These are phyloP conservation scores for Podospora anserina DNA, from an alignment of 495 filamentous ascomycete genomes.

Conservation along the genomic window DNA sequence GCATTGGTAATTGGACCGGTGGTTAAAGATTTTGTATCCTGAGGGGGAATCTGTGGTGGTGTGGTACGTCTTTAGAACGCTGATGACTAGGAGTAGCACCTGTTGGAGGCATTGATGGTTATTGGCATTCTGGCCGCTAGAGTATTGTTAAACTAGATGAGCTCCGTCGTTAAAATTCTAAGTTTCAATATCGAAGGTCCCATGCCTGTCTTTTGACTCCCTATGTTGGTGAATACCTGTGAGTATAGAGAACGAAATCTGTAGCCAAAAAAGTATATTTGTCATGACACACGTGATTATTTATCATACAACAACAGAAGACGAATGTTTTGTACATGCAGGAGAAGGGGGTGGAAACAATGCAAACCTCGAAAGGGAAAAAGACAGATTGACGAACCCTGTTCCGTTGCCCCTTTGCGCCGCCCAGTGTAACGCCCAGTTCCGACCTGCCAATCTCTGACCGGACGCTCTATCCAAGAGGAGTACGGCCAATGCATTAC, in stretches of 20 bases:
- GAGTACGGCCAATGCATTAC: not conserved
- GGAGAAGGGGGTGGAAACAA: not conserved
- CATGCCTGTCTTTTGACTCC: not conserved
- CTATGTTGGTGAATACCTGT: not conserved
- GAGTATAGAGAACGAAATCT: not conserved
- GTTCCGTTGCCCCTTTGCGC: not conserved
- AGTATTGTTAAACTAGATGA: not conserved
- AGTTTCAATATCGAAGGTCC: not conserved
- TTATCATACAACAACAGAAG: not conserved
- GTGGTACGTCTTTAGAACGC: not conserved
- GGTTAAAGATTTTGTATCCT: not conserved
- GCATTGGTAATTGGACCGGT: not conserved
- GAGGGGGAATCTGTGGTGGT: no score
- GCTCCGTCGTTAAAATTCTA: not conserved
- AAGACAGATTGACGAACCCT: not conserved
- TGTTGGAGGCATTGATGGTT: not conserved
- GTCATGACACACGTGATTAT: not conserved
- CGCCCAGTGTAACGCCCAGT: not conserved
- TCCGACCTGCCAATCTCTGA: not conserved
- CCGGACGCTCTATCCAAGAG: not conserved
- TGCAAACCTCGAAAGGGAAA: not conserved
- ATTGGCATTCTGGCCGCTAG: not conserved
- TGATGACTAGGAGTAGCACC: not conserved
- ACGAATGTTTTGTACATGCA: not conserved
- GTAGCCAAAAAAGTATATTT: not conserved